Conservation (phyloP, 176 grass and related monocot species). For the Sorghum bicolor region Sorghum_bicolor_NCBIv3 NC_012872.2:11618501-11619000, state of each 20-base stretch:
- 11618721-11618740: not conserved
- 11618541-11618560: slow-evolving; percentile 87
- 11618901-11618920: not conserved
- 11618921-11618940: not conserved
- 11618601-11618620: slow-evolving; percentile 69
- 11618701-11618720: not conserved
- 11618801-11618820: slow-evolving; percentile 69
- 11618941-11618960: slow-evolving; percentile 34
- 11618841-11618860: slow-evolving; percentile 38
- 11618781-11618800: slow-evolving; percentile 84
- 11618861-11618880: slow-evolving; percentile 33
- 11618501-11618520: slow-evolving; percentile 95
- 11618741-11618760: not conserved
- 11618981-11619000: not conserved
- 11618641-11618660: not conserved
- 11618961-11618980: slow-evolving; percentile 9
- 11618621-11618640: slow-evolving; percentile 34
- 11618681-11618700: not conserved
- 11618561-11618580: slow-evolving; percentile 84
- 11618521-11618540: slow-evolving; percentile 67
- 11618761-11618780: slow-evolving; percentile 91
- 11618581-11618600: slow-evolving; percentile 88
- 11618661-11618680: not conserved
- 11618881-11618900: slow-evolving; percentile 10
- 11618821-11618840: slow-evolving; percentile 37